Base-by-base conservation (phyloP, 805 yeast genomes). In the Cyberlindnera lachancei region DNA sequence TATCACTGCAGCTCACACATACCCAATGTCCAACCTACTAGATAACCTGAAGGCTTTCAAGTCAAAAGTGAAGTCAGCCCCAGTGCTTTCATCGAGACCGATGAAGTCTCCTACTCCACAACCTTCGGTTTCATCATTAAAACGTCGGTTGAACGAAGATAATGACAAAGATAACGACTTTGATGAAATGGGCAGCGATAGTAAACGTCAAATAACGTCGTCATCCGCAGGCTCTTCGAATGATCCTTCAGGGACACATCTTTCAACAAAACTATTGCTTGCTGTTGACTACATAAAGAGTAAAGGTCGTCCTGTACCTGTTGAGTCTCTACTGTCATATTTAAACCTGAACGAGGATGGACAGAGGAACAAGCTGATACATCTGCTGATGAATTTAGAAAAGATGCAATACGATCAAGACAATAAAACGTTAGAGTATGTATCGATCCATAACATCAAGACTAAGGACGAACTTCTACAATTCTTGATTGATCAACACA, bases 261-360 rank as follows among this genome's bases (percentile, higher is more conserved):
- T 81, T 35, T 83, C 95, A 5, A 88, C 96, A 4, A 85, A 86
- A 53, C 66, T 92, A 33, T 79, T 85, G 50, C 73, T 87, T 53
- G 96, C 97, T 2, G 92, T 92, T 14, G 97, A 92, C 53, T 83
- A 76, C 53, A 77, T 92, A 39, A 88, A 86, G 49, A 60, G 58
- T 58, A 53, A 59, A 35, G 94, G 84, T 42, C 57, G 67, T 16
- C 86, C 96, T 1, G 77, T 88, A 1, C 57, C 74, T 6, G 67
- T 85, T 6, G 62, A 66, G 18, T 81, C 79, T 35, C 59, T 90
- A 27, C 76, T 77, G 48, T 69, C 73, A 26, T 79, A 84, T 48
- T 59, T 92, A 41, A 75, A 73, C 24, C 42, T 61, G 32, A 56
- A 52, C 25, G 39, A 40, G 14, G 56, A 74, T 17, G 68, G 69